These are phyloP conservation scores for Pleurotus citrinopileatus DNA, from an alignment of 768 basidiomycete genomes.

Conservation along the genomic window DNA sequence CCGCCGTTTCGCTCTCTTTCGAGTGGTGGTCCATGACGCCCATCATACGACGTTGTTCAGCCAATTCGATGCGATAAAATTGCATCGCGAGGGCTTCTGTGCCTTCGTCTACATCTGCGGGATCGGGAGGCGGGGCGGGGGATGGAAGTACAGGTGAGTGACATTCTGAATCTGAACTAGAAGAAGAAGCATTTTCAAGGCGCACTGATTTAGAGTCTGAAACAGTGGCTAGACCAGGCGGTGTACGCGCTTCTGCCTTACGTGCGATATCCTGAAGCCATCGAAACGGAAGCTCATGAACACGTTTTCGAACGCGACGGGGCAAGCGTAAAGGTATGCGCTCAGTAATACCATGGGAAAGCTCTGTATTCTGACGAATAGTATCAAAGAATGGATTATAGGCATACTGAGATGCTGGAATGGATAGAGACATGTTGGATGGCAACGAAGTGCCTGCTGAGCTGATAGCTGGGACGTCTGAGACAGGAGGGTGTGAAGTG, in stretches of 20 bases:
- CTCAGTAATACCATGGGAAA: slow-evolving; percentile 71
- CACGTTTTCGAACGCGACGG: slow-evolving; percentile 47
- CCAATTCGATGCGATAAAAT: slow-evolving; percentile 89
- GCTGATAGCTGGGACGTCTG: background rate
- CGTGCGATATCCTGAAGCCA: slow-evolving; percentile 77
- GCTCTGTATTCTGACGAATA: slow-evolving; percentile 84
- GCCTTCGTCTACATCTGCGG: slow-evolving; percentile 56
- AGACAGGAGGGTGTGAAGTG: too few species aligned
- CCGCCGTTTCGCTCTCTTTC: slow-evolving; percentile 43
- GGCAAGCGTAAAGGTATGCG: slow-evolving; percentile 73
- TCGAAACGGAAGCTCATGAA: slow-evolving; percentile 73
- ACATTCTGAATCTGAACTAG: slow-evolving; percentile 2
- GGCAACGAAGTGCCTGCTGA: background rate
- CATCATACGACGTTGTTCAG: slow-evolving; percentile 86
- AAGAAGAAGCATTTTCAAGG: background rate
- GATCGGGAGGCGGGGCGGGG: slow-evolving; percentile 22
- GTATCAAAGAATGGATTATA: slow-evolving; percentile 95
- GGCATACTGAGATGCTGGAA: slow-evolving; percentile 24
- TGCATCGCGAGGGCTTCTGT: slow-evolving; percentile 85
- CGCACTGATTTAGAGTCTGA: background rate
- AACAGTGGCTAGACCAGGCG: background rate
- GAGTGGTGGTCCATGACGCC: slow-evolving; percentile 91
- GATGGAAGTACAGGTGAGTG: slow-evolving; percentile 7
- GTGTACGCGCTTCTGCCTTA: slow-evolving; percentile 32
- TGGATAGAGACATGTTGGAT: background rate